A percentile compares a stretch with the other conserved stretches of the same genome.
These are phyloP conservation scores for Tulasnella sp. DNA, from an alignment of 768 basidiomycete genomes.

Conservation along the genomic window DNA sequence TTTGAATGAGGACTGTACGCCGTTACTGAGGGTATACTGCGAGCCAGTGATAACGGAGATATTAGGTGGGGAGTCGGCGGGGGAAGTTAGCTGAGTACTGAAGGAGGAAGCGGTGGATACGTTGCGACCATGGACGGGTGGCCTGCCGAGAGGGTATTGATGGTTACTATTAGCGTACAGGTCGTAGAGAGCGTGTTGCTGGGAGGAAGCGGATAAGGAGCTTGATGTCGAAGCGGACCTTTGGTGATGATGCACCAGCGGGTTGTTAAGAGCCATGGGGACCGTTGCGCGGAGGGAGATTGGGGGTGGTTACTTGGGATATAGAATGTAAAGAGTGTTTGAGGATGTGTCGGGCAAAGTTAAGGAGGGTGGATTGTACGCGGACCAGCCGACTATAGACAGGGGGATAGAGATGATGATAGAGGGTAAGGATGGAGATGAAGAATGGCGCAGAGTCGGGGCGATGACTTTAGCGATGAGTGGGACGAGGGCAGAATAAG, in stretches of 20 bases:
- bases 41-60: conserved; percentile 5
- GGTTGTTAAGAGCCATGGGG: neutral
- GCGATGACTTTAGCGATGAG: too few relatives aligned
- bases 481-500: too few relatives aligned
- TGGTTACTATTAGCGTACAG: neutral
- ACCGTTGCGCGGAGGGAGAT: neutral
- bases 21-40: neutral
- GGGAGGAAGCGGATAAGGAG: neutral
- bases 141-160: conserved; percentile 2
- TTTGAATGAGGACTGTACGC: conserved; percentile 14
- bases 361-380: too few relatives aligned
- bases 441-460: too few relatives aligned
- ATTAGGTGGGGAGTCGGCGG: conserved; percentile 18
- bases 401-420: too few relatives aligned
- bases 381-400: too few relatives aligned
- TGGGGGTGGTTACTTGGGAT: too few relatives aligned
- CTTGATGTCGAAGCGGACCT: neutral
- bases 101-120: conserved; percentile 13
- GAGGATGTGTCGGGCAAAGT: too few relatives aligned
- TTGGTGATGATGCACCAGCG: neutral
- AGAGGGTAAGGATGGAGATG: too few relatives aligned
- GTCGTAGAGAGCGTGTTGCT: neutral
- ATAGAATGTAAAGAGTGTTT: too few relatives aligned
- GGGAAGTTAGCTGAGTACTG: conserved; percentile 17
- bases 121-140: neutral